Percentiles rank a stretch among this genome's conserved stretches.
Evolutionary conservation across 495 filamentous ascomycete genomes (phyloP).

Genomic region (Tuber aestivum): DNA sequence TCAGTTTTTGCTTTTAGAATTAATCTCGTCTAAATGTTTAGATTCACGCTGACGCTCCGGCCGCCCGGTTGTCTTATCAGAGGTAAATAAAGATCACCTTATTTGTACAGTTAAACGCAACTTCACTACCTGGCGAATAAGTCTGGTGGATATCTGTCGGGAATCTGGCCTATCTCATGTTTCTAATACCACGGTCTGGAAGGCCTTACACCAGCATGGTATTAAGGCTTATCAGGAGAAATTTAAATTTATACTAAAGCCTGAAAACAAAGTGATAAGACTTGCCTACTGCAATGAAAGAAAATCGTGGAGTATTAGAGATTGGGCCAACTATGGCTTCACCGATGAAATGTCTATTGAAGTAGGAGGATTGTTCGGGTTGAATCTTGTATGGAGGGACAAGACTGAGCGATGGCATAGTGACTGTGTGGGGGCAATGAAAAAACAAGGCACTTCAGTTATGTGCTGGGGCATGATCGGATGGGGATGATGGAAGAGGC

Average conservation of each 20-base stretch:
- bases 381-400: not conserved
- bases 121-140: no score
- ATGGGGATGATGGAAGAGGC: slow-evolving; percentile 4
- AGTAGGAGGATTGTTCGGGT: not conserved
- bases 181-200: no score
- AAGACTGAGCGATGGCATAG: not conserved
- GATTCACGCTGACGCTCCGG: no score
- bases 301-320: not conserved
- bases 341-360: not conserved
- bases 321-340: not conserved
- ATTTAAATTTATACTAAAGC: slow-evolving; percentile 4
- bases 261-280: not conserved
- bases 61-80: no score
- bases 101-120: no score
- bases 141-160: no score
- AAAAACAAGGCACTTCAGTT: not conserved
- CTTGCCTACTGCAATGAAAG: not conserved
- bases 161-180: no score
- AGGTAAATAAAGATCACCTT: no score
- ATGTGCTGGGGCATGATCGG: slow-evolving; percentile 10
- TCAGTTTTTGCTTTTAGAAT: no score
- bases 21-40: no score
- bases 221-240: slow-evolving; percentile 10
- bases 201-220: not conserved
- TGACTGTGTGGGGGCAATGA: not conserved